Evolutionary conservation across 2,329 filamentous ascomycete species (phyloP).

Genomic region (Phyllosticta ampelicida): DNA sequence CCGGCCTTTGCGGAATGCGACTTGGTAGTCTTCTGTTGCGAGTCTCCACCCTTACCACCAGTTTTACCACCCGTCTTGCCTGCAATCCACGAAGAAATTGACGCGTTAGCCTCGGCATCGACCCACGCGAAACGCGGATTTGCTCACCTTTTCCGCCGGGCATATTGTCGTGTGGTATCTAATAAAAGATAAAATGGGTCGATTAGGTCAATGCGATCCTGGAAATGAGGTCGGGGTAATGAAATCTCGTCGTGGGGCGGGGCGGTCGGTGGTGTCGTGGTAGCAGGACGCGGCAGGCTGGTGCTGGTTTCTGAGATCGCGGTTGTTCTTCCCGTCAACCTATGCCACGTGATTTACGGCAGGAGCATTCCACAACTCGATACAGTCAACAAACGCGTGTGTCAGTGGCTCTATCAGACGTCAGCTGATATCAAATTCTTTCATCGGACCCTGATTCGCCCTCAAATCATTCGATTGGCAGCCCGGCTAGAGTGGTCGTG

Average conservation of each 20-base stretch:
- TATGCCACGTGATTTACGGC: conserved; percentile 5
- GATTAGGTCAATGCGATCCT: conserved; percentile 1
- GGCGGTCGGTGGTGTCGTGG: conserved; percentile 6
- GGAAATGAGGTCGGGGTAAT: background rate
- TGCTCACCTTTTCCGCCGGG: conserved; percentile 86
- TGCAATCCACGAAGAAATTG: conserved; percentile 17
- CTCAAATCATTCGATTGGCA: background rate
- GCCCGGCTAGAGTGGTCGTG: background rate
- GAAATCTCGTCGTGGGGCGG: conserved; percentile 1
- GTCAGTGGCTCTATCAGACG: background rate
- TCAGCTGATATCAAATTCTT: background rate
- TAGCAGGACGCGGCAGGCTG: background rate
- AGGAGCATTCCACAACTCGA: background rate
- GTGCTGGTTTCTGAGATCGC: no score
- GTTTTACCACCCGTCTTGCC: conserved; percentile 71
- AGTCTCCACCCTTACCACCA: conserved; percentile 61
- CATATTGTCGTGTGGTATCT: conserved; percentile 33
- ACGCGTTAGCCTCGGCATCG: conserved; percentile 20
- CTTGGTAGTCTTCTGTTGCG: conserved; percentile 80
- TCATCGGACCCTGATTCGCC: background rate
- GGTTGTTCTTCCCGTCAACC: background rate
- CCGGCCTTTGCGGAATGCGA: conserved; percentile 89
- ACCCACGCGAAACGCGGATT: conserved; percentile 2
- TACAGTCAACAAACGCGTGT: background rate
- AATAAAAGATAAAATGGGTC: background rate